A percentile compares a stretch with the other conserved stretches of the same genome.
Conservation (phyloP, 352 stramenopile species). For the Phytopythium litorale region DNA sequence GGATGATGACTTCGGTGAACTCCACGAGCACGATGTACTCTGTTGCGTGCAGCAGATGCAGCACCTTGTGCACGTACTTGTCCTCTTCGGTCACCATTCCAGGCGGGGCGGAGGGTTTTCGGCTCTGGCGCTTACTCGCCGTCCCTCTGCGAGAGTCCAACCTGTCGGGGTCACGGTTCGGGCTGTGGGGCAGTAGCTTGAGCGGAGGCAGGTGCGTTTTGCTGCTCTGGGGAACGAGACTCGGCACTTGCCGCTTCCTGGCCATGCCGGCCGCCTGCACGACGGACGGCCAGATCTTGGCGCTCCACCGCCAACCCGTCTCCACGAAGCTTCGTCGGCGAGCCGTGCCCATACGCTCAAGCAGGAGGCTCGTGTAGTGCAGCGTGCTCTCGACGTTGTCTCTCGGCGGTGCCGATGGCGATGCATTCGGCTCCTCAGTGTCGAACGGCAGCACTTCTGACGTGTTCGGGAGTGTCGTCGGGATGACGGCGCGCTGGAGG, state of each 20-base stretch:
- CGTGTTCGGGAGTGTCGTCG: neutral
- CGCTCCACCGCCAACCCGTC: neutral
- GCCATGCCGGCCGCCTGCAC: slow-evolving; percentile 6
- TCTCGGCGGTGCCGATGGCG: neutral
- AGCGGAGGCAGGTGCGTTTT: neutral
- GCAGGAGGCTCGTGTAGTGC: neutral
- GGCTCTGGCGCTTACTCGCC: neutral
- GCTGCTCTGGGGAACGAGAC: neutral
- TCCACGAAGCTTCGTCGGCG: neutral
- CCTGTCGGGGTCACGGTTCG: neutral
- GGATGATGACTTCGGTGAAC: slow-evolving; percentile 20
- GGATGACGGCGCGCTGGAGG: neutral
- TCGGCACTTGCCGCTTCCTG: neutral
- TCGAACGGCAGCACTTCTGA: neutral
- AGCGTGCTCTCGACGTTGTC: neutral
- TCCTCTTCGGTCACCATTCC: neutral
- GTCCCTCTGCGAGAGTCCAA: neutral
- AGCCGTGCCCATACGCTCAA: neutral
- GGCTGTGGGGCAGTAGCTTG: neutral
- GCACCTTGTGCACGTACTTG: neutral
- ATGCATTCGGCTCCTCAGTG: neutral
- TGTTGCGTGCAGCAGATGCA: slow-evolving; percentile 15
- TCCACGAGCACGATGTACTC: slow-evolving; percentile 25
- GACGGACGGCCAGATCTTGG: neutral
- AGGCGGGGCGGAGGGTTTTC: neutral